phyloP scores from a whole-genome alignment of 1,284 basidiomycete species.

The Mycena citricolor region DNA sequence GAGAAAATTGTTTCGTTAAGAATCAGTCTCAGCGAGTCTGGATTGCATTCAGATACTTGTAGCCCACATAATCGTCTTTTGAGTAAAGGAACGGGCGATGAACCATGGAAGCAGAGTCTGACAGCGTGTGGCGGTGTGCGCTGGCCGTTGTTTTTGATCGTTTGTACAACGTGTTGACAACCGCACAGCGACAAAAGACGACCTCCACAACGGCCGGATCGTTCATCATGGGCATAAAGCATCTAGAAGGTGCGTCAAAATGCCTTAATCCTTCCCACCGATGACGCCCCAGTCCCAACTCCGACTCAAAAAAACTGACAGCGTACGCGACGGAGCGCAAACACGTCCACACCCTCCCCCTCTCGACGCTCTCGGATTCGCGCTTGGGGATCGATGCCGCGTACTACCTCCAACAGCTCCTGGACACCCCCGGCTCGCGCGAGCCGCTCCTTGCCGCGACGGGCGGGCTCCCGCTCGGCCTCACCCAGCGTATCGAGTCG shows the following conservation, averaged over 20 bases:
- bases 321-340: slow-evolving; percentile 86
- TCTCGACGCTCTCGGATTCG: slow-evolving; percentile 86
- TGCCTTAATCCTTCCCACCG: not conserved
- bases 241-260: slow-evolving; percentile 45
- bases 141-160: too few species aligned
- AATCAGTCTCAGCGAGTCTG: too few species aligned
- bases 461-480: slow-evolving; percentile 87
- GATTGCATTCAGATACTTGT: too few species aligned
- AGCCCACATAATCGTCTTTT: too few species aligned
- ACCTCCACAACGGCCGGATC: too few species aligned
- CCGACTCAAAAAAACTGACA: slow-evolving; percentile 33
- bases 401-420: slow-evolving; percentile 83
- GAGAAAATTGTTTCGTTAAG: too few species aligned
- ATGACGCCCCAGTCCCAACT: too few species aligned
- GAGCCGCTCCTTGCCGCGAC: slow-evolving; percentile 94
- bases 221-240: slow-evolving; percentile 52
- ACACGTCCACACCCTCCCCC: slow-evolving; percentile 79
- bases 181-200: too few species aligned
- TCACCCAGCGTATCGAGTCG: slow-evolving; percentile 84
- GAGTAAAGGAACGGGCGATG: too few species aligned
- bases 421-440: slow-evolving; percentile 72
- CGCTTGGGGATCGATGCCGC: slow-evolving; percentile 97
- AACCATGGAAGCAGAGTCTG: too few species aligned
- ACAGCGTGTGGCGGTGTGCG: too few species aligned
- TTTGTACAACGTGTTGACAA: too few species aligned